Evolutionary conservation across 768 basidiomycete species (phyloP).

Genomic region (Lactarius pseudohatsudake): DNA sequence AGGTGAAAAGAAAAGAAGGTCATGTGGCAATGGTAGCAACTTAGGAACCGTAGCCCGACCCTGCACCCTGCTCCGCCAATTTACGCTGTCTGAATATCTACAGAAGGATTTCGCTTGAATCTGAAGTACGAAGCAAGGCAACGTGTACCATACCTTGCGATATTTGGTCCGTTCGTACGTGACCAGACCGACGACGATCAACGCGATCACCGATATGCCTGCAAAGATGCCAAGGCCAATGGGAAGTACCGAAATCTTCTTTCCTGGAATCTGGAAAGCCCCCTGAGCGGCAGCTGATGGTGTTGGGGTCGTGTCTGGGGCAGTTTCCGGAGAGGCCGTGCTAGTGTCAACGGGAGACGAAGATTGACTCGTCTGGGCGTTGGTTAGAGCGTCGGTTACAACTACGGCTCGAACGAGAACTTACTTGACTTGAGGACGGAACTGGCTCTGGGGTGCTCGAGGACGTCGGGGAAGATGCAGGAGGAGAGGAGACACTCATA

Average conservation of each 20-base stretch:
- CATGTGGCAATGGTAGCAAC: neutral
- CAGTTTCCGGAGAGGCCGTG: conserved; percentile 18
- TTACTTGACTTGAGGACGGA: neutral
- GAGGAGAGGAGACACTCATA: neutral
- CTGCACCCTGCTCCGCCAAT: conserved; percentile 60
- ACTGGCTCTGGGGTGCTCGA: conserved; percentile 14
- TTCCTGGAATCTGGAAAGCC: conserved; percentile 68
- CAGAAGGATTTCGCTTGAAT: conserved; percentile 1
- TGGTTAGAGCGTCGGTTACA: conserved; percentile 7
- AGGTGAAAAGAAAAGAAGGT: neutral
- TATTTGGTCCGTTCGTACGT: conserved; percentile 87
- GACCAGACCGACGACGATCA: conserved; percentile 80
- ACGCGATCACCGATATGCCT: conserved; percentile 79
- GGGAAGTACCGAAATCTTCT: conserved; percentile 70
- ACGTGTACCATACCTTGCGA: conserved; percentile 59
- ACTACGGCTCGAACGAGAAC: conserved; percentile 4
- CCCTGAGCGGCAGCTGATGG: conserved; percentile 33
- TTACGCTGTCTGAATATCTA: conserved; percentile 67
- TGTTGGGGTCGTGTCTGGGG: conserved; percentile 28
- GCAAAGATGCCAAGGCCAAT: conserved; percentile 84
- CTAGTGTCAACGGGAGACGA: conserved; percentile 30
- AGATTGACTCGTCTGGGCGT: conserved; percentile 25
- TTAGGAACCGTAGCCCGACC: conserved; percentile 52
- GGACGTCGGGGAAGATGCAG: conserved; percentile 18
- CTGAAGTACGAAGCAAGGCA: neutral